Base-by-base conservation (phyloP, 2,329 filamentous ascomycete genomes). In the Exophiala oligosperma region DNA sequence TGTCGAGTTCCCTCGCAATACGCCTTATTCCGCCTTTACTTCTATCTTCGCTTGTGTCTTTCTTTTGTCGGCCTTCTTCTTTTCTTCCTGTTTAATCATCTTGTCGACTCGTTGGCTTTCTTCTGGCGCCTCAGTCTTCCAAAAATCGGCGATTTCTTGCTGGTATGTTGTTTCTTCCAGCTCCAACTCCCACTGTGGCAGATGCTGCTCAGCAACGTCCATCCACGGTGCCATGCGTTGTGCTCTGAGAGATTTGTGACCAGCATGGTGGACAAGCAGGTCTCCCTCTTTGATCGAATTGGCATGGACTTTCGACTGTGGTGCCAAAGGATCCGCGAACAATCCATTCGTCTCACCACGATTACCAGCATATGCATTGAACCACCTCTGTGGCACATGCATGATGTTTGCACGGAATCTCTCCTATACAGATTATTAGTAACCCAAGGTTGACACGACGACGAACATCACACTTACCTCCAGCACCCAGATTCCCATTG, bases 231-330 rank as follows among this genome's bases (percentile, higher is more conserved):
- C 55, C 69, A 71, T 71, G 35, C 69, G 64, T 12, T 60, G 54
- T 63, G 63, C 66, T 28, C 69, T 62, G n/a, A 63, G 53, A 6
- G 69, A 64, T 23, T 64, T 65, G 1, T 69, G 50, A 2, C 70
- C 70, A 0, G 70, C 69, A 38, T 71, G 70, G 54, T 72, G 70
- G 14, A 72, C 69, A 6, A 71, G 63, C n/a, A 71, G 56, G 52
- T 72, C 67, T 0, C 70, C 70, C n/a, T 62, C 57, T 32, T 62
- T 54, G 28, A 60, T 48, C 1, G 50, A 52, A n/a, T 57, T 50
- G 32, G 29, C 35, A 7, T 49, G 17, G 7, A 56, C 35, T 23
- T 57, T 51, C 26, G 56, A 49, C 47, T 59, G 53, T 4, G 59
- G 59, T 28, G 56, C 35, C 17, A 56, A 28, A 5, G 57, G 49